Evolutionary conservation across 257 asterid species (phyloP), one percentile per base, ranked within the genome.

Genomic region (Salvia splendens): DNA sequence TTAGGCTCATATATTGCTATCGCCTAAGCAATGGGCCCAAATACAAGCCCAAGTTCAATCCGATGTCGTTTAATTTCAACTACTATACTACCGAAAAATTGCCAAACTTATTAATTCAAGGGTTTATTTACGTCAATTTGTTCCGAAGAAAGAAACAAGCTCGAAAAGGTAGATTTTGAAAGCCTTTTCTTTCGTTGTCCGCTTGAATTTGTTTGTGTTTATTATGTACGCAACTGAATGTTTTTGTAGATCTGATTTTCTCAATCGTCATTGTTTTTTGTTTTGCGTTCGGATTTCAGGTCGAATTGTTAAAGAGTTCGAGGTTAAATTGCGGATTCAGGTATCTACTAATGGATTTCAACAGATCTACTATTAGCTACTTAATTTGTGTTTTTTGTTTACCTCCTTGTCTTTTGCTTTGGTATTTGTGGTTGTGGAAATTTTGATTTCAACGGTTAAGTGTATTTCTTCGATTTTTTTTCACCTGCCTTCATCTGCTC

Each of bases 171-270:
- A 3, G n/a, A 6, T 11, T 41, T 57, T 40, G 3, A 38, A 33
- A 17, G 6, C 65, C n/a, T 42, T 8, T 51, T 38, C 8, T n/a
- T 38, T 33, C 48, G 3, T 17, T 12, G 30, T 32, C 38, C 15
- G 12, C 10, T 3, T 16, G 8, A n/a, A 4, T 1, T 30, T 42
- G 12, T 43, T n/a, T 15, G 10, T 38, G 1, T 45, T 14, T 20
- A 24, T 30, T 33, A 4, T 41, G 12, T 30, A 7, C 24, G 28
- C n/a, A 14, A 8, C 43, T 58, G 20, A 33, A 43, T 72, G n/a
- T 46, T 2, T 43, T 48, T 62, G 42, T 36, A 28, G 78, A 74
- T 67, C 78, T 80, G 71, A 74, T 70, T 24, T 66, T 61, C 3
- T 61, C 10, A 42, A 5, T 38, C 35, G 6, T 64, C 43, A 12